A percentile compares a stretch with the other conserved stretches of the same genome.
phyloP scores from a whole-genome alignment of 2,329 filamentous ascomycete species.

The Paraphaeosphaeria sporulosa region DNA sequence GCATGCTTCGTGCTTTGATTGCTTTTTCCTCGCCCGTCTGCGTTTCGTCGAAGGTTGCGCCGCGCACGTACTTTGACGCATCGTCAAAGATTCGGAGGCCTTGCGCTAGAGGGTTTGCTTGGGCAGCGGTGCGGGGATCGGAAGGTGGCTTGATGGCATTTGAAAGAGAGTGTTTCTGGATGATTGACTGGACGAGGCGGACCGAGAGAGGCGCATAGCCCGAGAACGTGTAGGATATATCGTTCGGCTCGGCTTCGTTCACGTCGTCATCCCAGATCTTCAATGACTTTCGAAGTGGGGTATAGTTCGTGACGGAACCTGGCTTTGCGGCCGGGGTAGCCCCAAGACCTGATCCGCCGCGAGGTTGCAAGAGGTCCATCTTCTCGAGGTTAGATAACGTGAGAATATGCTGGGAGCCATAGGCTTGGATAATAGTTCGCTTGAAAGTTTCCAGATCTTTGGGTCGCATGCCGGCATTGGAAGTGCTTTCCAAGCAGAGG shows the following conservation, averaged over 20 bases:
- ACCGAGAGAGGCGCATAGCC: conserved; percentile 94
- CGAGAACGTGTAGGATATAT: conserved; percentile 97
- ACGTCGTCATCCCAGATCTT: conserved; percentile 95
- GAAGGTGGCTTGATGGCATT: conserved; percentile 64
- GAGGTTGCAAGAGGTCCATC: conserved; percentile 80
- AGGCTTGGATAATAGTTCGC: conserved; percentile 85
- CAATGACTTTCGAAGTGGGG: conserved; percentile 83
- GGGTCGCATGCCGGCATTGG: conserved; percentile 85
- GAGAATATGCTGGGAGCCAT: conserved; percentile 92
- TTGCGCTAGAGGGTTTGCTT: conserved; percentile 68
- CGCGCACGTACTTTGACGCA: conserved; percentile 83
- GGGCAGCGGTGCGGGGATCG: conserved; percentile 42
- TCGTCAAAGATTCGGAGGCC: conserved; percentile 97
- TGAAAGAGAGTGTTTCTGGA: conserved; percentile 85
- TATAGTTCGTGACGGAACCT: conserved; percentile 77
- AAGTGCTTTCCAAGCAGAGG: conserved; percentile 88
- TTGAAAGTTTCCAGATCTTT: conserved; percentile 92
- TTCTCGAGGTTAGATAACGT: conserved; percentile 90
- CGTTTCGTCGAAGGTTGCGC: conserved; percentile 87
- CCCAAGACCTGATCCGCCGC: conserved; percentile 51
- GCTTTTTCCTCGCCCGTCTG: conserved; percentile 95
- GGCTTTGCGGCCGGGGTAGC: conserved; percentile 53
- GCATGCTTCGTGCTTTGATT: conserved; percentile 80
- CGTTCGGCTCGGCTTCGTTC: conserved; percentile 90
- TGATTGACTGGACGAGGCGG: conserved; percentile 86